A percentile compares a stretch with the other conserved stretches of the same genome.
Conservation (phyloP, 495 filamentous ascomycete species). For the Xylaria palmicola region DNA sequence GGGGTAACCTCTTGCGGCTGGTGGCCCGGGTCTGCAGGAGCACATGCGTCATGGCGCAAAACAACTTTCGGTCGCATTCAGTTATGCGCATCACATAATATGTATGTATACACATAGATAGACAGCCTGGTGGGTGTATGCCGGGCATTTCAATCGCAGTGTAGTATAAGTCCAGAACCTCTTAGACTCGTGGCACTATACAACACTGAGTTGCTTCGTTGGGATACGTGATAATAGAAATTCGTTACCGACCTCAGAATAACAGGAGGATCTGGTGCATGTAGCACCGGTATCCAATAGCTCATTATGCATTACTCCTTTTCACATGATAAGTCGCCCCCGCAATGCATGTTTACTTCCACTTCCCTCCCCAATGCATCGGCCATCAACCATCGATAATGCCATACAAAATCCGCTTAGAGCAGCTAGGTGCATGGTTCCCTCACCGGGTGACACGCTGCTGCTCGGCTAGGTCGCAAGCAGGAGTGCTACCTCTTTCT, state of each 20-base stretch:
- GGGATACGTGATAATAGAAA: too few species aligned
- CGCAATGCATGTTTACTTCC: neutral
- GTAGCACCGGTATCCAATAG: neutral
- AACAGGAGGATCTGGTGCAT: too few species aligned
- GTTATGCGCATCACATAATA: neutral
- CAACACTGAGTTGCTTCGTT: too few species aligned
- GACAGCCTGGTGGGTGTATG: too few species aligned
- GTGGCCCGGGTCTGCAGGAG: neutral
- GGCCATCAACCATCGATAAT: too few species aligned
- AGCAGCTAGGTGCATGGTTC: neutral
- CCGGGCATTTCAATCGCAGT: too few species aligned
- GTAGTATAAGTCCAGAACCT: too few species aligned
- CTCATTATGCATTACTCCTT: neutral
- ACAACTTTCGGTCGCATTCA: neutral
- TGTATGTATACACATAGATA: neutral
- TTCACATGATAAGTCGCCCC: neutral
- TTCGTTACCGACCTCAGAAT: too few species aligned
- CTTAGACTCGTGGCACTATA: too few species aligned
- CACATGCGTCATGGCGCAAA: neutral
- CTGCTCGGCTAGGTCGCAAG: slow-evolving; percentile 3
- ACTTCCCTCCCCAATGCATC: neutral
- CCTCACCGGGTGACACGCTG: neutral
- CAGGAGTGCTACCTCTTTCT: slow-evolving; percentile 4
- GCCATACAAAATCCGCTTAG: neutral
- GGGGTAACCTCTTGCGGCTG: neutral